A percentile compares a stretch with the other conserved stretches of the same genome.
These are phyloP conservation scores for Fabrea salina DNA, from an alignment of 169 alveolate genomes.

Conservation along the genomic window DNA sequence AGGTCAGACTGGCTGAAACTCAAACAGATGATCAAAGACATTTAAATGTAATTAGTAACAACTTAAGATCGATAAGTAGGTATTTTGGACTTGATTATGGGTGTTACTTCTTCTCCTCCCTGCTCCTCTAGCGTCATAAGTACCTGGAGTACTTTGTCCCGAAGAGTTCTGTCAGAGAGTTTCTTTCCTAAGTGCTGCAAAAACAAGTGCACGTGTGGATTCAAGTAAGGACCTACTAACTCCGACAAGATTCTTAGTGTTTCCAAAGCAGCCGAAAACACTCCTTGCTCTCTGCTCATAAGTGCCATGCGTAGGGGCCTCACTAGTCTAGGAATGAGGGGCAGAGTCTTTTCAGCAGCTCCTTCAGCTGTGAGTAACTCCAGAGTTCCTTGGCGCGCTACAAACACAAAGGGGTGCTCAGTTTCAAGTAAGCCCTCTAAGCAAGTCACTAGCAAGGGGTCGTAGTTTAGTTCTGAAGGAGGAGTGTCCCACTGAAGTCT, in stretches of 20 bases:
- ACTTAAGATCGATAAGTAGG: constrained; percentile 29
- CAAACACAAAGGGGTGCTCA: constrained; percentile 78
- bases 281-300: not conserved
- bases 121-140: constrained; percentile 27
- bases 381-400: constrained; percentile 61
- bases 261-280: not conserved
- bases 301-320: constrained; percentile 25
- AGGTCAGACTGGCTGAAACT: too few relatives aligned
- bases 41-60: too few relatives aligned
- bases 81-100: constrained; percentile 21
- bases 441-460: constrained; percentile 68
- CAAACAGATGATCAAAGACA: too few relatives aligned
- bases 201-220: constrained; percentile 17
- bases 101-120: constrained; percentile 27
- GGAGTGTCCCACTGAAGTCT: constrained; percentile 70
- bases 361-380: constrained; percentile 59
- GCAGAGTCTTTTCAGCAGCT: constrained; percentile 35
- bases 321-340: not conserved
- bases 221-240: constrained; percentile 27
- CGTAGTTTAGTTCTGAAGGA: constrained; percentile 52
- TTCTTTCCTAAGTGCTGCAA: constrained; percentile 25
- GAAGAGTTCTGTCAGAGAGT: not conserved
- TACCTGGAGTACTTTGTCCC: constrained; percentile 19
- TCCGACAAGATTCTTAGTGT: constrained; percentile 8
- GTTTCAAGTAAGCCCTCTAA: constrained; percentile 82